Evolutionary conservation across 352 stramenopile genomes (phyloP).

Genomic region (Globisporangium middletonii): DNA sequence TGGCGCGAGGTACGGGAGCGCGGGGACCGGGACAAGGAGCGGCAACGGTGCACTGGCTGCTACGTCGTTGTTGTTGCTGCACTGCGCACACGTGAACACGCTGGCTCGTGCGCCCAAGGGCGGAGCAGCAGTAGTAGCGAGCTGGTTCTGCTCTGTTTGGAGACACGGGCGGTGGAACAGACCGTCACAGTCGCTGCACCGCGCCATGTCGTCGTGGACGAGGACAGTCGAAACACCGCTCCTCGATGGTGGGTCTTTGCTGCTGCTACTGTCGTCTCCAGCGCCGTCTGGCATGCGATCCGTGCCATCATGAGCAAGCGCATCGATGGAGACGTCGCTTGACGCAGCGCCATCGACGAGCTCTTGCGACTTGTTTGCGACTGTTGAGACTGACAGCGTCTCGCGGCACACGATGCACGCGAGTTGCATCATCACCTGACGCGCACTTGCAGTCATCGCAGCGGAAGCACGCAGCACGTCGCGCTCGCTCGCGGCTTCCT

Average conservation of each 20-base stretch:
- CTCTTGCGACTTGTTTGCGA: neutral
- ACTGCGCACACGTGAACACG: constrained; percentile 20
- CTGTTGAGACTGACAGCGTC: constrained; percentile 5
- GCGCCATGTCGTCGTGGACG: constrained; percentile 11
- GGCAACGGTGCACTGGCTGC: constrained; percentile 1
- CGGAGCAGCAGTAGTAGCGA: neutral
- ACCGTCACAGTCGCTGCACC: constrained; percentile 30
- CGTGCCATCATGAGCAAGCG: too few relatives aligned
- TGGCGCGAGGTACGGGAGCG: constrained; percentile 17
- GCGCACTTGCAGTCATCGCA: too few relatives aligned
- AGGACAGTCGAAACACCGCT: neutral
- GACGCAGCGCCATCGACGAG: neutral
- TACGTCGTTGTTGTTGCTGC: constrained; percentile 2
- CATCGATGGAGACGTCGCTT: neutral
- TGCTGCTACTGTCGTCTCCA: neutral
- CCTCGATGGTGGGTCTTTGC: neutral
- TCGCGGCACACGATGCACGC: constrained; percentile 41
- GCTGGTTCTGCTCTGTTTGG: neutral
- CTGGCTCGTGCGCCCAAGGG: constrained; percentile 3
- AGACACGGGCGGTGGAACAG: constrained; percentile 41
- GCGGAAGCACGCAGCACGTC: too few relatives aligned
- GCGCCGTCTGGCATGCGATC: too few relatives aligned
- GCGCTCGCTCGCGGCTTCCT: too few relatives aligned
- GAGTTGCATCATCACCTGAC: constrained; percentile 21
- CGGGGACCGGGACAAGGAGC: constrained; percentile 30